These are phyloP conservation scores for Colletotrichum somersetense DNA, from an alignment of 2,329 filamentous ascomycete species.

Conservation along the genomic window DNA sequence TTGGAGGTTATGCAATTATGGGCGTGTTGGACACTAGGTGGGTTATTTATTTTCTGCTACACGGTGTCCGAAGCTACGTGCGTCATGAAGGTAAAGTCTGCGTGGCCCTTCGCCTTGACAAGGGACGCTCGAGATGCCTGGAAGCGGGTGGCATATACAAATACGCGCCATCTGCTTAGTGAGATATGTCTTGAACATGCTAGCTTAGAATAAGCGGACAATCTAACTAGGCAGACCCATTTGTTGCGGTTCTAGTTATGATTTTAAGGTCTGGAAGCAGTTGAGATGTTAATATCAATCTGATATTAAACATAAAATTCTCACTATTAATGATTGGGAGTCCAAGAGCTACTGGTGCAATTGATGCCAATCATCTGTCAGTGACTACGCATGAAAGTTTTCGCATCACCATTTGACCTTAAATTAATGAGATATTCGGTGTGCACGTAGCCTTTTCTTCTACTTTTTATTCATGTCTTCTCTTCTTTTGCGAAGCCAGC, in stretches of 20 bases:
- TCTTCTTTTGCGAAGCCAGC: no score
- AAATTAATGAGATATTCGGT: no score
- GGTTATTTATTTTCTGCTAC: neutral
- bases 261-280: neutral
- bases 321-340: no score
- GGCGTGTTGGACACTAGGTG: fast-evolving
- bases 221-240: no score
- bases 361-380: no score
- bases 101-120: neutral
- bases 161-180: neutral
- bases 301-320: no score
- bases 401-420: no score
- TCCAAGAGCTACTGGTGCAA: no score
- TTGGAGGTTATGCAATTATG: neutral
- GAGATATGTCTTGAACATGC: neutral
- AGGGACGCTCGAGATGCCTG: neutral
- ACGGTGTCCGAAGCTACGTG: neutral
- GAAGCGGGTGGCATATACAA: neutral
- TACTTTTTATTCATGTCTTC: no score
- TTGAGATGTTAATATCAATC: neutral
- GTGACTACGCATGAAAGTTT: no score
- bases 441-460: no score
- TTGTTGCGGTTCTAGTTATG: neutral
- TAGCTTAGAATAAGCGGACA: no score
- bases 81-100: neutral